These are phyloP conservation scores for Penicillium sp. DNA, from an alignment of 2,329 filamentous ascomycete species.

Conservation along the genomic window DNA sequence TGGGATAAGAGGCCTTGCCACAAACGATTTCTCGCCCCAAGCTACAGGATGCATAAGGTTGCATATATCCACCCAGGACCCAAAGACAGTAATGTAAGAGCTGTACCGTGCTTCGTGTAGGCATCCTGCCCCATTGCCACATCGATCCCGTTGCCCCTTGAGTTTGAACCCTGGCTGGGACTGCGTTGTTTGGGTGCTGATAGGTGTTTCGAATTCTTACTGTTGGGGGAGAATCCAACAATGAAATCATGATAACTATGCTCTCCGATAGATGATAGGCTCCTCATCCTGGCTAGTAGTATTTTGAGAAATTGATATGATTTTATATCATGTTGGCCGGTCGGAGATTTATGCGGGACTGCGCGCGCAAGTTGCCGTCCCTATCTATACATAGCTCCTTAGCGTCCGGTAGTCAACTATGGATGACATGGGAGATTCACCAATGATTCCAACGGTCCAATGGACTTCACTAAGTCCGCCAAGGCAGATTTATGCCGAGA, in stretches of 20 bases:
- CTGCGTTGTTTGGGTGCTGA: neutral
- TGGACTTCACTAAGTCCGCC: neutral
- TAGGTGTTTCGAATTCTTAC: neutral
- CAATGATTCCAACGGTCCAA: neutral
- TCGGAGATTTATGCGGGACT: neutral
- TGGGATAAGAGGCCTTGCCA: neutral
- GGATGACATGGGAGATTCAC: neutral
- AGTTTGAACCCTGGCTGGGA: neutral
- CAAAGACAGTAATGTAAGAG: neutral
- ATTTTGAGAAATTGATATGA: neutral
- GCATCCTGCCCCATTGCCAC: neutral
- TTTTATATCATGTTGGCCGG: neutral
- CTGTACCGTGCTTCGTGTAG: neutral
- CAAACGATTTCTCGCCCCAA: neutral
- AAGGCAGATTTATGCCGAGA: no score
- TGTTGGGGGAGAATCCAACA: neutral
- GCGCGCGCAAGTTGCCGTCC: neutral
- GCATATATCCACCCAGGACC: neutral
- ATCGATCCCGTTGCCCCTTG: neutral
- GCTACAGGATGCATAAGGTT: conserved; percentile 3
- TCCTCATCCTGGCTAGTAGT: neutral
- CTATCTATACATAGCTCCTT: neutral
- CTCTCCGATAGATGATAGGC: neutral
- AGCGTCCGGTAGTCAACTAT: neutral
- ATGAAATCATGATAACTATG: neutral